Percentiles rank a stretch among this genome's conserved stretches.
Conservation (phyloP, 495 filamentous ascomycete species). For the Penicillium ucsense region DNA sequence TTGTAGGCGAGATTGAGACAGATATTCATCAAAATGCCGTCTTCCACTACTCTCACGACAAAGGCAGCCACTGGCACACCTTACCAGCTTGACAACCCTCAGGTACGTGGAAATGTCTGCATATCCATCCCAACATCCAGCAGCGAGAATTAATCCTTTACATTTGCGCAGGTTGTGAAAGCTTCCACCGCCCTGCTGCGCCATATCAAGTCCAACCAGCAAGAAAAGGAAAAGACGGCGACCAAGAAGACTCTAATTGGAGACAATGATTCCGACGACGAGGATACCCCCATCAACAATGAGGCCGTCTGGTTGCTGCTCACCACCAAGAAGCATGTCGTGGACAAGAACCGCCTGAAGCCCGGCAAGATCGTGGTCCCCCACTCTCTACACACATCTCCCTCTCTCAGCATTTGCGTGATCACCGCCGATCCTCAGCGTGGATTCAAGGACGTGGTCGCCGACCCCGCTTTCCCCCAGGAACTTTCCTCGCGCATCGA, state of each 20-base stretch:
- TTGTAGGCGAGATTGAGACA: slow-evolving; percentile 25
- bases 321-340: slow-evolving; percentile 82
- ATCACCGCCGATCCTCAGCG: slow-evolving; percentile 84
- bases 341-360: slow-evolving; percentile 67
- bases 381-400: slow-evolving; percentile 56
- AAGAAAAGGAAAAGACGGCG: slow-evolving; percentile 43
- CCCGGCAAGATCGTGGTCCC: slow-evolving; percentile 59
- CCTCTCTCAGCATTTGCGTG: slow-evolving; percentile 63
- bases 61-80: slow-evolving; percentile 46
- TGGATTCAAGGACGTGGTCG: slow-evolving; percentile 77
- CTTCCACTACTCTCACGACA: slow-evolving; percentile 40
- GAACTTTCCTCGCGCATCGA: slow-evolving; percentile 62
- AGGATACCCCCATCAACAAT: slow-evolving; percentile 36
- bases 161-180: slow-evolving; percentile 49
- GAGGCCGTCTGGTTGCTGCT: slow-evolving; percentile 75
- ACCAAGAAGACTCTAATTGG: slow-evolving; percentile 68
- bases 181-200: slow-evolving; percentile 72
- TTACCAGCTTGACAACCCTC: slow-evolving; percentile 55
- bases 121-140: slow-evolving; percentile 4
- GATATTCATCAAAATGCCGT: slow-evolving; percentile 29
- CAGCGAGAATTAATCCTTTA: slow-evolving; percentile 7
- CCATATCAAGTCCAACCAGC: slow-evolving; percentile 62
- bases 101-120: slow-evolving; percentile 34
- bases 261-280: slow-evolving; percentile 42
- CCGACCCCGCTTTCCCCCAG: slow-evolving; percentile 63